Evolutionary conservation across 805 yeast genomes (phyloP), one percentile per base, ranked within the genome.

Genomic region (Hagleromyces aurorensis): DNA sequence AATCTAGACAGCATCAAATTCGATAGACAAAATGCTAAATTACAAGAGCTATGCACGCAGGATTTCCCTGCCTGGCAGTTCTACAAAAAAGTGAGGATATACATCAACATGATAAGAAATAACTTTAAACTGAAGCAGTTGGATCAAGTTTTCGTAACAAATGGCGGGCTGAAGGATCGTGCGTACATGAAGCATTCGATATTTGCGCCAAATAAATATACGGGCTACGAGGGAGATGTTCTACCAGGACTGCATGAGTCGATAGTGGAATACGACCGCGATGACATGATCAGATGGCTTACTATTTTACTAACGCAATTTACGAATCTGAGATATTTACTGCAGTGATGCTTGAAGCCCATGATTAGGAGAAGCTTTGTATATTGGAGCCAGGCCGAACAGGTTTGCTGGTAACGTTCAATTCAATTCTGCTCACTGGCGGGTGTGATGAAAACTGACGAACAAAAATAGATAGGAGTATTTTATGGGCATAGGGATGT

Each of bases 31-130:
- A 65, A 68, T 12, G 44, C 46, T 3, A 50, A 61, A 2, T 61
- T 83, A 16, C 75, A 72, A 38, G 55, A 58, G 2, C 64, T 68
- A 19, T 70, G 76, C 32, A 55, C 65, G 1, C 59, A 66, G 23
- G 96, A 84, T 43, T 79, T 70, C 44, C 86, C 96, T 1, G 80
- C 94, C 86, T 84, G 78, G 60, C 63, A 68, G 38, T 58, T 68
- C 30, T 67, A 64, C 40, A 69, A 64, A 40, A 84, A 84, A 52
- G 47, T 82, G 20, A 65, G 60, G 29, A 62, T 75, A 4, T 77
- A 75, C 29, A 67, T 78, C 10, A 67, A 69, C 32, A 61, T 78
- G 33, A 70, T 77, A 33, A 50, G 70, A 16, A 57, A 71, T 5
- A 77, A 78, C 40, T 58, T 61, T 30, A 72, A 69, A 43, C 47